Evolutionary conservation across 306 rosid species (phyloP), one percentile per base, ranked within the genome.

Genomic region (Inga laurina): DNA sequence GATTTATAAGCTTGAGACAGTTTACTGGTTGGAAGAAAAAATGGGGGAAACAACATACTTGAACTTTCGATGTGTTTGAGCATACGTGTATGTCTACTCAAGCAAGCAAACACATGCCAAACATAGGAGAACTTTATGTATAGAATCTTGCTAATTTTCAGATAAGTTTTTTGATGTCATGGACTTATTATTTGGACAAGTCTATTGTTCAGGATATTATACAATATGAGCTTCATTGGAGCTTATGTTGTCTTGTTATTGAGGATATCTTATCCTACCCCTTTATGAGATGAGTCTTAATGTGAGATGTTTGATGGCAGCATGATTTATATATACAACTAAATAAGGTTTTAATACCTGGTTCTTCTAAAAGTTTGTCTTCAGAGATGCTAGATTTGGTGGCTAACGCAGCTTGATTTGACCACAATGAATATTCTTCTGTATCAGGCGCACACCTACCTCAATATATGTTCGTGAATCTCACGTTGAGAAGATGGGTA

Each of bases 391-490:
- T 71, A 54, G 48, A 11, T 68, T 44, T 83, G 49, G 71, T 48
- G 51, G 65, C n/a, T 57, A 37, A 19, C 76, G 70, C 62, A 71
- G 80, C 41, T 78, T 74, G 39, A 69, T 41, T 67, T 75, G 75
- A 77, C 57, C 18, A 24, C 70, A 76, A 85, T 71, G 59, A 49
- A 68, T 67, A 52, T 74, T 74, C 46, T 79, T 61, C 41, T 65
- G 79, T 76, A 73, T 82, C 91, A 92, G 97, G 88, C 97, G 97
- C 62, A 90, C 97, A 49, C 97, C 97, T 59, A 92, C 97, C n/a
- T 85, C 83, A 24, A 88, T 92, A 82, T 88, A 62, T 89, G 94
- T 92, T 71, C 92, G 94, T 45, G 97, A 92, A 86, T 90, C 97
- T 82, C 93, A 92, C 84, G 85, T 88, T 80, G 97, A 90, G 83